Evolutionary conservation across 176 grass and related monocot genomes (phyloP), one percentile per base, ranked within the genome.

Genomic region (Phyllostachys edulis): DNA sequence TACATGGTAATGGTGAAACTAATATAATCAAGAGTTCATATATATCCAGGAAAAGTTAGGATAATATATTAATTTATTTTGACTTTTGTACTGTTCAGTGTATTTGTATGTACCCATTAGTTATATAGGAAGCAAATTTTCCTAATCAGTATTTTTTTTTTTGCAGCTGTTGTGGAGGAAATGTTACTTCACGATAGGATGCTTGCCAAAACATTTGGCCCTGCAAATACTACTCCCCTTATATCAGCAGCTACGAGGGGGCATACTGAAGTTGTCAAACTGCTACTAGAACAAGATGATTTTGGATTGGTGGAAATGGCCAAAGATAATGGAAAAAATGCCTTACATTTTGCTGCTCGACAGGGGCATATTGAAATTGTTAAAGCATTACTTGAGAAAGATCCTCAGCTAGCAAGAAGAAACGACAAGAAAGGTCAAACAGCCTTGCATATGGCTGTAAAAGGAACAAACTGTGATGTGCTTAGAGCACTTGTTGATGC

Each of bases 391-490:
- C 93, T 98, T 15, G 91, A 93, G 32, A 95, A 98, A 78, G 93
- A 95, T 86, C 89, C 91, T 52, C 96, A 95, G 79, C 85, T 98
- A 73, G 93, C 96, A 37, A 92, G 96, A 81, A 77, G 85, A 70
- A 94, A 89, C 32, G 96, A 98, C 21, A 95, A 90, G 79, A 98
- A 98, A 86, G 96, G 93, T 40, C 96, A 98, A 85, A 98, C 93
- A 62, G 91, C 93, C 54, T 80, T 98, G 67, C 96, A 98, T 85
- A 94, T 98, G 96, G 96, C 93, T 32, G 96, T 95, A 44, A 98
- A 98, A 88, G 96, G 96, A 86, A 94, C 93, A 82, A 94, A 82
- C 63, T 94, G 93, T 46, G 91, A 95, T 82, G 96, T 95, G 26
- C 89, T 98, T 67, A 90, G 87, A 83, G 91, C 91, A 26, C 93